phyloP scores from a whole-genome alignment of 2,329 filamentous ascomycete genomes.

The Orbilia javanica region DNA sequence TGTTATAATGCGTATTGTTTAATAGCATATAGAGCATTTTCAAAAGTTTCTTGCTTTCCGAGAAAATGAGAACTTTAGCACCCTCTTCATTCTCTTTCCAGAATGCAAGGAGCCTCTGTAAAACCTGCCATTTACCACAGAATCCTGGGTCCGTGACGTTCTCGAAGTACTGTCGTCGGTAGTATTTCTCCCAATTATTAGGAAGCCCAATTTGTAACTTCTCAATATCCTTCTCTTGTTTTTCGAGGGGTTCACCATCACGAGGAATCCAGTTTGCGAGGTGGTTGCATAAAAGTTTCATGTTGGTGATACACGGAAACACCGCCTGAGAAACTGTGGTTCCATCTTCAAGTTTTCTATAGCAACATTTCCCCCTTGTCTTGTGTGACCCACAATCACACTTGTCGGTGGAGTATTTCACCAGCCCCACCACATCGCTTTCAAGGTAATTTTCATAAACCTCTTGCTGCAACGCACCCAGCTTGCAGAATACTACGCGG shows the following conservation, averaged over 20 bases:
- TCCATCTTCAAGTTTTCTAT: constrained; percentile 72
- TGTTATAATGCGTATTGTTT: constrained; percentile 86
- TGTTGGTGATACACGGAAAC: constrained; percentile 83
- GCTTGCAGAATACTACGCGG: constrained; percentile 91
- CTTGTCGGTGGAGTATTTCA: constrained; percentile 75
- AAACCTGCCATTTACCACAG: constrained; percentile 93
- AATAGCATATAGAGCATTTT: constrained; percentile 88
- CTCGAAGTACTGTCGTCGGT: constrained; percentile 80
- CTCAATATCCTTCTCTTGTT: constrained; percentile 81
- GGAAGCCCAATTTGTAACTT: constrained; percentile 82
- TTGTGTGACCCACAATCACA: constrained; percentile 79
- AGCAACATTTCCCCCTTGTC: constrained; percentile 86
- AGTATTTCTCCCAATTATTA: constrained; percentile 78
- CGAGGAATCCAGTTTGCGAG: constrained; percentile 85
- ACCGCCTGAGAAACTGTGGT: constrained; percentile 80
- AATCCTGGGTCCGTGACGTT: constrained; percentile 88
- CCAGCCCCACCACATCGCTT: constrained; percentile 76
- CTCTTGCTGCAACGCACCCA: constrained; percentile 82
- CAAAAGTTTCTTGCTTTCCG: constrained; percentile 86
- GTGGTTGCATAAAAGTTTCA: constrained; percentile 93
- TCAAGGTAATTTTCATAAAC: constrained; percentile 88
- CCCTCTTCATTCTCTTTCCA: constrained; percentile 87
- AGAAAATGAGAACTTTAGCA: constrained; percentile 90
- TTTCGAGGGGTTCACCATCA: constrained; percentile 74
- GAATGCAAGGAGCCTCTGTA: constrained; percentile 86